Conservation (phyloP, 2,329 filamentous ascomycete genomes). For the Bisporella sp. region DNA sequence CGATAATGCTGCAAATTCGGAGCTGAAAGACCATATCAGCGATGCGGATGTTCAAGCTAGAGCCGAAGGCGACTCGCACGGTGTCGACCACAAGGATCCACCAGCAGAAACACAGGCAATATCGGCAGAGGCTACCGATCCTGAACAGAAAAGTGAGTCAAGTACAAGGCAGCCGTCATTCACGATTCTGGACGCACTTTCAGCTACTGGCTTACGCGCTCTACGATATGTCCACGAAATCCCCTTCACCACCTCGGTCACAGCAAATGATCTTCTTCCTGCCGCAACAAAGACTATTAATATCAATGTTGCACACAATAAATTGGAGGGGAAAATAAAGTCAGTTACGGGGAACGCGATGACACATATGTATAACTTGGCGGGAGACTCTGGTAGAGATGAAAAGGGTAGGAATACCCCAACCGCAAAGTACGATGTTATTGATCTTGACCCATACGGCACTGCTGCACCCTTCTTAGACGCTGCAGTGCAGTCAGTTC, state of each 20-base stretch:
- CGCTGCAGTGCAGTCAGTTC: slow-evolving; percentile 77
- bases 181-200: slow-evolving; percentile 89
- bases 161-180: slow-evolving; percentile 39
- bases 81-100: neutral
- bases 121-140: neutral
- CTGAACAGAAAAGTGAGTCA: neutral
- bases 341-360: slow-evolving; percentile 78
- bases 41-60: neutral
- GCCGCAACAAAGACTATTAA: slow-evolving; percentile 75
- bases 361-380: slow-evolving; percentile 81
- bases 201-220: slow-evolving; percentile 85
- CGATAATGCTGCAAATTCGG: neutral
- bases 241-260: slow-evolving; percentile 73
- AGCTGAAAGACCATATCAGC: neutral
- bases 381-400: slow-evolving; percentile 32
- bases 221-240: slow-evolving; percentile 89
- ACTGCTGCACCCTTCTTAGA: slow-evolving; percentile 91
- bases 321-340: slow-evolving; percentile 61
- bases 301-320: slow-evolving; percentile 79
- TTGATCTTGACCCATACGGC: slow-evolving; percentile 94
- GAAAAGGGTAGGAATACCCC: slow-evolving; percentile 27
- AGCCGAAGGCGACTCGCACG: neutral
- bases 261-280: slow-evolving; percentile 81
- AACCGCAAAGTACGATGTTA: slow-evolving; percentile 74
- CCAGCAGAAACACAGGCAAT: neutral